phyloP scores from a whole-genome alignment of 352 stramenopile species.

The Phytophthora lateralis region DNA sequence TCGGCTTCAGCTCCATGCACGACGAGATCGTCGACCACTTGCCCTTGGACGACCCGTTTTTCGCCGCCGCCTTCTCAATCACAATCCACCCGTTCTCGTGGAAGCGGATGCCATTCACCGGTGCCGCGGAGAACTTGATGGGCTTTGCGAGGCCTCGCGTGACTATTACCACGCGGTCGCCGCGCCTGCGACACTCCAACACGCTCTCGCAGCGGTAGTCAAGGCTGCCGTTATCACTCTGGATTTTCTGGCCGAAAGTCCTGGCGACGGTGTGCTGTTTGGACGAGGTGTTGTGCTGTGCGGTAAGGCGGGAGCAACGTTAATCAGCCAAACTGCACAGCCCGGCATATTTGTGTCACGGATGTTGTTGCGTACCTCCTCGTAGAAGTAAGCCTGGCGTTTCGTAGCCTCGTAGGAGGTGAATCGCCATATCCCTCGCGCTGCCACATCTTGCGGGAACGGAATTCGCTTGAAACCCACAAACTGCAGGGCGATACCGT shows the following conservation, averaged over 20 bases:
- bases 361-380: slow-evolving; percentile 29
- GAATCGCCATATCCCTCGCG: slow-evolving; percentile 47
- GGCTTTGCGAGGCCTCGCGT: slow-evolving; percentile 48
- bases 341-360: not conserved
- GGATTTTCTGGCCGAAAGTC: slow-evolving; percentile 43
- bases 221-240: slow-evolving; percentile 34
- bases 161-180: slow-evolving; percentile 50
- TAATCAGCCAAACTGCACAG: not conserved
- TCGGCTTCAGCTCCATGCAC: slow-evolving; percentile 32
- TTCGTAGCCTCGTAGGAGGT: slow-evolving; percentile 36
- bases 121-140: slow-evolving; percentile 44
- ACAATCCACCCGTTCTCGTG: slow-evolving; percentile 51
- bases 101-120: slow-evolving; percentile 48
- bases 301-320: not conserved
- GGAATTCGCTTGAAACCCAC: slow-evolving; percentile 37
- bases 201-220: slow-evolving; percentile 51
- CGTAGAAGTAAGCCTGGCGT: slow-evolving; percentile 35
- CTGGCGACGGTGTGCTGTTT: slow-evolving; percentile 22
- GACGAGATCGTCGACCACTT: slow-evolving; percentile 32
- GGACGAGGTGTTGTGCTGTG: slow-evolving; percentile 28
- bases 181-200: slow-evolving; percentile 36
- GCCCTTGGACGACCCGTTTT: slow-evolving; percentile 15
- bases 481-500: slow-evolving; percentile 37
- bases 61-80: slow-evolving; percentile 30
- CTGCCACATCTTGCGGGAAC: slow-evolving; percentile 32